These are phyloP conservation scores for Penicillium hesseltinei DNA, from an alignment of 2,329 filamentous ascomycete genomes.

Conservation along the genomic window DNA sequence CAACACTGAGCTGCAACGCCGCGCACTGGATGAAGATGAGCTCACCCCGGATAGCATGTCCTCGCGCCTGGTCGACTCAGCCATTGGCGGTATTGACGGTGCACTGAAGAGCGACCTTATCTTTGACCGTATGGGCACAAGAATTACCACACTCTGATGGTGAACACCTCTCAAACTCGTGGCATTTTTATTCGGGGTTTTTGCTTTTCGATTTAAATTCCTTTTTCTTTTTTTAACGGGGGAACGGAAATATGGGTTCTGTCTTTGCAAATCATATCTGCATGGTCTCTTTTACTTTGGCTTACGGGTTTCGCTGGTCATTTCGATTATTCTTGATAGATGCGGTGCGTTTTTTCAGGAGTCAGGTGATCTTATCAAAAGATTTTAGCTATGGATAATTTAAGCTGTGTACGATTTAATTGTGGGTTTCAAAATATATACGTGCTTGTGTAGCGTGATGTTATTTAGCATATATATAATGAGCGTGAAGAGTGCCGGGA, in stretches of 20 bases:
- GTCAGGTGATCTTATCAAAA: neutral
- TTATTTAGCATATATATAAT: neutral
- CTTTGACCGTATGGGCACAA: slow-evolving; percentile 45
- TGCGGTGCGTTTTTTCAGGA: neutral
- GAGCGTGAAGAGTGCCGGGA: neutral
- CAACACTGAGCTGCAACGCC: slow-evolving; percentile 42
- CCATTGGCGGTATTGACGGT: slow-evolving; percentile 43
- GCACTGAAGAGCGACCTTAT: slow-evolving; percentile 42
- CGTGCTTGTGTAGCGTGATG: neutral
- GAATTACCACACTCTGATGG: slow-evolving; percentile 31
- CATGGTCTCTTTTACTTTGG: slow-evolving; percentile 8
- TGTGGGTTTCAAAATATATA: too few relatives aligned
- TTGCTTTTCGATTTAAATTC: neutral
- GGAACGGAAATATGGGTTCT: slow-evolving; percentile 3
- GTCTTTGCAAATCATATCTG: slow-evolving; percentile 8
- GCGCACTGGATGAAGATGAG: slow-evolving; percentile 42
- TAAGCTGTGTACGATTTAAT: neutral
- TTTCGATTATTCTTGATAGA: neutral
- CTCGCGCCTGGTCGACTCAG: slow-evolving; percentile 47
- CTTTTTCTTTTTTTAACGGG: neutral
- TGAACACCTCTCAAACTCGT: neutral
- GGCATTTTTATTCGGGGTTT: slow-evolving; percentile 2
- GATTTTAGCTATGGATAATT: neutral
- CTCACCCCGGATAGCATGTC: slow-evolving; percentile 51
- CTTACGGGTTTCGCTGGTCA: slow-evolving; percentile 5